Percentiles rank a stretch among this genome's conserved stretches.
phyloP scores from a whole-genome alignment of 1,284 basidiomycete species.

The Mycosarcoma mackinlayi region DNA sequence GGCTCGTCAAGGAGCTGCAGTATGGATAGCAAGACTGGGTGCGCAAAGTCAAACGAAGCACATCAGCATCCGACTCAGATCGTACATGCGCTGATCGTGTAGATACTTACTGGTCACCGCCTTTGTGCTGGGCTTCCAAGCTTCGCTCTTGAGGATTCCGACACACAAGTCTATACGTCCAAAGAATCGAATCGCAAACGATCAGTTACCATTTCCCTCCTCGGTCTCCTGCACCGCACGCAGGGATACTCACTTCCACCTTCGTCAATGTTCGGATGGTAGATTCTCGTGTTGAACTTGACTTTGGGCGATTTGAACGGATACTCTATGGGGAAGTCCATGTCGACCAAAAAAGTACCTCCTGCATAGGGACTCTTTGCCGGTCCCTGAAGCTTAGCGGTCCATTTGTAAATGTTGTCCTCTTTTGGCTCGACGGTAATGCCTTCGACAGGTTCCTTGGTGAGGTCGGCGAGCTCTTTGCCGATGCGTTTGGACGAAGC shows the following conservation, averaged over 20 bases:
- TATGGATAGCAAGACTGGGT: conserved; percentile 61
- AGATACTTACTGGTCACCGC: conserved; percentile 60
- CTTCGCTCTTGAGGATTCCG: conserved; percentile 66
- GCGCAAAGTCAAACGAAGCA: not conserved
- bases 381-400: conserved; percentile 51
- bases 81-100: too few species aligned
- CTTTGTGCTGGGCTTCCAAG: conserved; percentile 68
- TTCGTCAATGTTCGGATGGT: conserved; percentile 68
- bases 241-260: conserved; percentile 56
- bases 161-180: conserved; percentile 53
- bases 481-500: conserved; percentile 48
- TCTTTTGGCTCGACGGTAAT: conserved; percentile 55
- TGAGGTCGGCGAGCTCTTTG: conserved; percentile 59
- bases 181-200: not conserved
- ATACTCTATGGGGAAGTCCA: conserved; percentile 68
- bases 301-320: conserved; percentile 68
- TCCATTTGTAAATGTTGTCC: conserved; percentile 62
- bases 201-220: conserved; percentile 1
- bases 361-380: conserved; percentile 59
- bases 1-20: conserved; percentile 63
- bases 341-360: conserved; percentile 62
- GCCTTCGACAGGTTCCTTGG: conserved; percentile 52
- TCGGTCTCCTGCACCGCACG: not conserved
- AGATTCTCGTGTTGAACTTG: conserved; percentile 61
- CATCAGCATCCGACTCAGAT: too few species aligned